Evolutionary conservation across 106 monocot genomes (phyloP), one percentile per base, ranked within the genome.

Genomic region (Cymbidium sinense): DNA sequence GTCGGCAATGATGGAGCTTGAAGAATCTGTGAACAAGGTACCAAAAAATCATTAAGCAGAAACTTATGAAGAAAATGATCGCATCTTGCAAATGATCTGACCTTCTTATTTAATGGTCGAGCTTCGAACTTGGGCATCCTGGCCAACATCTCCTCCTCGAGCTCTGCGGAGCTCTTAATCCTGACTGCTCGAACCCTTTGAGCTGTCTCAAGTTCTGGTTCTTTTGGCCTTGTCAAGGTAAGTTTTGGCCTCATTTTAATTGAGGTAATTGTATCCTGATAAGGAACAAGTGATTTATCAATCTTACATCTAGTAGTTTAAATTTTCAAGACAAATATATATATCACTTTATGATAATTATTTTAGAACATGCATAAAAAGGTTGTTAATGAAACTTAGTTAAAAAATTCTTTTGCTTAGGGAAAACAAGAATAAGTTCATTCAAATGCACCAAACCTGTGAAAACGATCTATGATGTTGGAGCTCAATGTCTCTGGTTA

Each of bases 111-210:
- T 15, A 99, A 31, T 9, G 98, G 89, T 1, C 88, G 82, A 71
- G 94, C 95, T 87, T 89, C 95, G 69, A 99, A 99, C 67, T 92
- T 99, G 0, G 98, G 98, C 11, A 99, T 83, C 79, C 91, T 99
- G 27, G 98, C 88, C 77, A 99, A 58, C 92, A 92, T 92, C 75
- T 98, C 98, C 78, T 86, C 88, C 64, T 99, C 98, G 18, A 95
- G 79, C 78, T 99, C 98, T 17, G 84, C 90, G 27, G 94, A 85
- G 77, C 94, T 99, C 76, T 95, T 99, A 19, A 92, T 75, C 80
- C 90, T 85, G 11, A 99, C 86, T 6, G 98, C 92, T 36, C 95
- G 87, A 76, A 92, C 92, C 8, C 98, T 75, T 34, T 90, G 88
- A 0, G 90, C 55, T 18, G 98, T 99, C 76, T 88, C 82, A 11